A percentile compares a stretch with the other conserved stretches of the same genome.
Evolutionary conservation across 176 grass and related monocot genomes (phyloP).

Genomic region (Elaeis guineensis): DNA sequence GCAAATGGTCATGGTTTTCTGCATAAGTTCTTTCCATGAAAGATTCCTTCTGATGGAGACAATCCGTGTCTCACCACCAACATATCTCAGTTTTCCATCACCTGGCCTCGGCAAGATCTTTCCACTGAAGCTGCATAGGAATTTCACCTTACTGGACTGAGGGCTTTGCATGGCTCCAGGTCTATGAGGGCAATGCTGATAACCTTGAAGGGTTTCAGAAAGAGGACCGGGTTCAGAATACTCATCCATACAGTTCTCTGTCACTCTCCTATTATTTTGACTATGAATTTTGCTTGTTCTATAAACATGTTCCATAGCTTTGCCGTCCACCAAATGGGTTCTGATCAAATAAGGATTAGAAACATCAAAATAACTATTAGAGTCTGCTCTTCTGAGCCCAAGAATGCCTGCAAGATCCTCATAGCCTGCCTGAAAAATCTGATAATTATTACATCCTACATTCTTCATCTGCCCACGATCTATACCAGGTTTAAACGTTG

Average conservation of each 20-base stretch:
- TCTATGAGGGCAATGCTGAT: constrained; percentile 26
- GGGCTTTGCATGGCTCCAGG: constrained; percentile 35
- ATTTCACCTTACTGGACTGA: constrained; percentile 53
- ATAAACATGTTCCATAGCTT: constrained; percentile 4
- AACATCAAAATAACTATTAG: constrained; percentile 25
- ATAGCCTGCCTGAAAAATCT: constrained; percentile 22
- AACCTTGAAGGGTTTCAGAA: constrained; percentile 12
- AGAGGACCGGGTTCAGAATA: constrained; percentile 21
- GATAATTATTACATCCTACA: constrained; percentile 9
- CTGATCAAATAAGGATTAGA: constrained; percentile 30
- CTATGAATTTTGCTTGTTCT: background rate
- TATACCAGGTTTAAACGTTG: background rate
- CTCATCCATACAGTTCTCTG: constrained; percentile 26
- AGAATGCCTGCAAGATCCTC: constrained; percentile 46
- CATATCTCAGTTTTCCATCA: constrained; percentile 85
- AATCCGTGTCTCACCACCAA: constrained; percentile 75
- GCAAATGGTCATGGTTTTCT: constrained; percentile 63
- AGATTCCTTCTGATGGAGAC: constrained; percentile 55
- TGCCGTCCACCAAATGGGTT: constrained; percentile 28
- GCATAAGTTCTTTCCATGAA: constrained; percentile 54
- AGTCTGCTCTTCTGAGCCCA: constrained; percentile 39
- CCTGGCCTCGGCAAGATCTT: constrained; percentile 81
- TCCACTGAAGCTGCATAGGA: constrained; percentile 95
- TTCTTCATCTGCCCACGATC: background rate
- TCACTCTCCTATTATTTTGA: constrained; percentile 28